Evolutionary conservation across 495 filamentous ascomycete species (phyloP).

Genomic region (Penicillium roqueforti): DNA sequence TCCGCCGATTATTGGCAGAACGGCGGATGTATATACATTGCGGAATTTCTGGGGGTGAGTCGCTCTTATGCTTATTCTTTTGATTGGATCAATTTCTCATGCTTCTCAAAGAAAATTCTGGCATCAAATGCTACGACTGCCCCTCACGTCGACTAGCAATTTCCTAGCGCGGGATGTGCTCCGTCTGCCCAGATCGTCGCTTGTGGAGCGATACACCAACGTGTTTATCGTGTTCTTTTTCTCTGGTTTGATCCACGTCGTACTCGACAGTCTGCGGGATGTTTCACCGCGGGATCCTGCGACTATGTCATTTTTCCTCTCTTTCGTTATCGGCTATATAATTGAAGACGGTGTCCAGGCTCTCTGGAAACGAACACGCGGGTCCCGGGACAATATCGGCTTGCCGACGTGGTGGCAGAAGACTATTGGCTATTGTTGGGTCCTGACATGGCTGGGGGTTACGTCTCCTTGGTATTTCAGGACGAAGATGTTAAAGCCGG

Average conservation of each 20-base stretch:
- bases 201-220: conserved; percentile 31
- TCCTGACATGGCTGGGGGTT: conserved; percentile 12
- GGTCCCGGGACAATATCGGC: background rate
- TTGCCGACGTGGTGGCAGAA: conserved; percentile 8
- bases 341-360: conserved; percentile 31
- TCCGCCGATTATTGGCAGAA: conserved; percentile 30
- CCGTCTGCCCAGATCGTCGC: conserved; percentile 22
- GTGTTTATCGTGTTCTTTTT: conserved; percentile 32
- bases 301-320: conserved; percentile 29
- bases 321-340: conserved; percentile 28
- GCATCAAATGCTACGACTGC: conserved; percentile 36
- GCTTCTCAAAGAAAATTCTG: conserved; percentile 34
- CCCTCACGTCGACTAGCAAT: conserved; percentile 24
- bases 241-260: conserved; percentile 28
- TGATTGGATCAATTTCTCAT: background rate
- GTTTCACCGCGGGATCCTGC: conserved; percentile 17
- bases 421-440: conserved; percentile 15
- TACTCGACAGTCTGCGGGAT: conserved; percentile 20
- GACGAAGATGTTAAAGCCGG: background rate
- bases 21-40: conserved; percentile 31
- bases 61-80: background rate
- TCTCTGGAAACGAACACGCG: conserved; percentile 10
- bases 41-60: conserved; percentile 32
- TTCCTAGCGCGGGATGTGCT: conserved; percentile 27
- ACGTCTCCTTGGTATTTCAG: conserved; percentile 7